These are phyloP conservation scores for Antarctomyces pellizariae DNA, from an alignment of 495 filamentous ascomycete genomes.

Conservation along the genomic window DNA sequence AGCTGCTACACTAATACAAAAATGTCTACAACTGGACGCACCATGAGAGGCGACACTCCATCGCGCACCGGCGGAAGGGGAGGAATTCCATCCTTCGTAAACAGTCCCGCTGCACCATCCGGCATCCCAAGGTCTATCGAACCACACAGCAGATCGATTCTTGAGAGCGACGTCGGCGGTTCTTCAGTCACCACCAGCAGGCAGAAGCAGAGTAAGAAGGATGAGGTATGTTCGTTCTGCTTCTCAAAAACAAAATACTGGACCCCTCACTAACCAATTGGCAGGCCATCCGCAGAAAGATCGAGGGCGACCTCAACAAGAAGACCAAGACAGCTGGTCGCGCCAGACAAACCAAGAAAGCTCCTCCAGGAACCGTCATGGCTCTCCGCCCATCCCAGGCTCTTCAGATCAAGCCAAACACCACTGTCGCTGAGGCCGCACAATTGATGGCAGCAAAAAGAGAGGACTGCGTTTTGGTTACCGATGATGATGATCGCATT, in stretches of 20 bases:
- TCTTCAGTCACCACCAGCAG: constrained; percentile 69
- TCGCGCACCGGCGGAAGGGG: constrained; percentile 34
- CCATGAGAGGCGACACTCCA: constrained; percentile 38
- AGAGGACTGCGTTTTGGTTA: constrained; percentile 97
- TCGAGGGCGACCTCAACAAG: constrained; percentile 94
- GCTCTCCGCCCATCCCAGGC: constrained; percentile 86
- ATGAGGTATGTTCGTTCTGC: constrained; percentile 53
- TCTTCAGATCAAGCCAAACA: constrained; percentile 89
- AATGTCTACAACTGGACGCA: constrained; percentile 10
- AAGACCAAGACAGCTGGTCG: constrained; percentile 63
- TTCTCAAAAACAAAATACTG: constrained; percentile 3
- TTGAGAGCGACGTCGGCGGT: constrained; percentile 41
- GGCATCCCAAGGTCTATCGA: constrained; percentile 69
- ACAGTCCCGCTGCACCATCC: constrained; percentile 39
- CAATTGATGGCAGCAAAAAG: constrained; percentile 98
- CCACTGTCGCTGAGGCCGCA: constrained; percentile 85
- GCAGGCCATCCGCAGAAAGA: constrained; percentile 86
- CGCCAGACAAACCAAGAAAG: constrained; percentile 68
- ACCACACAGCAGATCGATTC: constrained; percentile 21
- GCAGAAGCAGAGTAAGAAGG: constrained; percentile 85
- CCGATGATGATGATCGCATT: constrained; percentile 92
- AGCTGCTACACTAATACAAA: too few relatives aligned
- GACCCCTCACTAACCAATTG: constrained; percentile 9
- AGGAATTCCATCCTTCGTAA: constrained; percentile 40
- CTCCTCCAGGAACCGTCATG: constrained; percentile 85